A percentile compares a stretch with the other conserved stretches of the same genome.
Conservation (phyloP, 2,329 filamentous ascomycete species). For the Fusarium sp. region DNA sequence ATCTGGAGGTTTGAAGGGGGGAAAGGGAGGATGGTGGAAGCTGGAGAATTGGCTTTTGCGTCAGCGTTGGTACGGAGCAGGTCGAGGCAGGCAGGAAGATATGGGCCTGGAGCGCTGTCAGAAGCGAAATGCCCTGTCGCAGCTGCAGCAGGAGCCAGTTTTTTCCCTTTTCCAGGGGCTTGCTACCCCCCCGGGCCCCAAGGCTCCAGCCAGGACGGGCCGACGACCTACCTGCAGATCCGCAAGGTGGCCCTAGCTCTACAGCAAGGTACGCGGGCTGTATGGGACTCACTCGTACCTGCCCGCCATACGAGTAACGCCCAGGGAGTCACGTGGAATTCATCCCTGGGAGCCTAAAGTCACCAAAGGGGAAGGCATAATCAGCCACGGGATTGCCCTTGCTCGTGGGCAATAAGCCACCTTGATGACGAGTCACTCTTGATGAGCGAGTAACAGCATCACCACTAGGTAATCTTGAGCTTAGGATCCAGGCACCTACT, state of each 20-base stretch:
- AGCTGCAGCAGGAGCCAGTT: constrained; percentile 28
- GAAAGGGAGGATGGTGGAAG: constrained; percentile 25
- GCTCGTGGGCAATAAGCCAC: constrained; percentile 21
- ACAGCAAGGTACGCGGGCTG: constrained; percentile 13
- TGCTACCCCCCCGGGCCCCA: constrained; percentile 4
- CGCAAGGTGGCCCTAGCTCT: constrained; percentile 39
- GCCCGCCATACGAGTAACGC: not conserved
- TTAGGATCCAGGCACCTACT: not conserved
- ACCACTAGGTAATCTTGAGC: not conserved
- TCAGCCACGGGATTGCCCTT: constrained; percentile 13
- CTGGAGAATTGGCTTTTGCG: constrained; percentile 30
- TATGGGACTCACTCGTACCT: not conserved
- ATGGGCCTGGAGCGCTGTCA: constrained; percentile 42
- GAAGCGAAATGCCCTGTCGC: constrained; percentile 43
- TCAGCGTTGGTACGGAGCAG: constrained; percentile 38
- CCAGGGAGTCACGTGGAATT: not conserved
- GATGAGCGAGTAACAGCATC: not conserved
- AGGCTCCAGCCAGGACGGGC: constrained; percentile 20
- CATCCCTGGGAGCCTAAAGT: not conserved
- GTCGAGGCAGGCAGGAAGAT: not conserved
- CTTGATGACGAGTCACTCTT: constrained; percentile 31
- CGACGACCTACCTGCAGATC: constrained; percentile 35
- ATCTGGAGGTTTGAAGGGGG: constrained; percentile 15
- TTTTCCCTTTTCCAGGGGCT: constrained; percentile 41
- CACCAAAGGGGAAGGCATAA: constrained; percentile 7